Evolutionary conservation across 768 basidiomycete genomes (phyloP).

Genomic region (Cantharellus anzutake): DNA sequence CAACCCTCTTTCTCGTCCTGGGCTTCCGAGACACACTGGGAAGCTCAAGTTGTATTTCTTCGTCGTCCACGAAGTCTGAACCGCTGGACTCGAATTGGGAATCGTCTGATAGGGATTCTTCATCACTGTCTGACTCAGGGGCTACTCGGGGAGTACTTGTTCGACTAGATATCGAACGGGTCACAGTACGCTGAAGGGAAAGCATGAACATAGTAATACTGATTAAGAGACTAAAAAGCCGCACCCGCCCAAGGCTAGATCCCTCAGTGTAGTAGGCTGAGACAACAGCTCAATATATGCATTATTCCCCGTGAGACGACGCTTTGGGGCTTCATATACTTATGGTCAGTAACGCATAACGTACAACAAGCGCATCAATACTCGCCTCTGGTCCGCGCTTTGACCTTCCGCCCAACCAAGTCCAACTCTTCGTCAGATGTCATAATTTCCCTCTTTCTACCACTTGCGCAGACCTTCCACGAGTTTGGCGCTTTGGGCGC

Average conservation of each 20-base stretch:
- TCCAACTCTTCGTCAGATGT: too few relatives aligned
- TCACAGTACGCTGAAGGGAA: too few relatives aligned
- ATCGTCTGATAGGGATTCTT: background rate
- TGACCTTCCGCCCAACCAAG: too few relatives aligned
- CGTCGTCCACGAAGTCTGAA: background rate
- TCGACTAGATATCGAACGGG: too few relatives aligned
- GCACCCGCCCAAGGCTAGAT: too few relatives aligned
- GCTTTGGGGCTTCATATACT: background rate
- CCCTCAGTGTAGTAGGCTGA: background rate
- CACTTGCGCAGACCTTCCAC: background rate
- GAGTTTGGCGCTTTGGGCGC: background rate
- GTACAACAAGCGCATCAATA: too few relatives aligned
- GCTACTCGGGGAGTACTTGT: too few relatives aligned
- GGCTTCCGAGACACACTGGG: background rate
- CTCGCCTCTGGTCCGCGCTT: too few relatives aligned
- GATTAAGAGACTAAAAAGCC: too few relatives aligned
- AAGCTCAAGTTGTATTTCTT: background rate
- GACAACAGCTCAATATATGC: background rate
- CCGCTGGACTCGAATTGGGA: background rate
- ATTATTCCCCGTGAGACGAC: background rate
- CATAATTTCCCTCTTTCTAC: background rate
- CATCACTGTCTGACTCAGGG: background rate
- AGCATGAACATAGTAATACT: too few relatives aligned
- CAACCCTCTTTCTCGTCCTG: background rate
- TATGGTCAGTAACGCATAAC: too few relatives aligned